Evolutionary conservation across 768 basidiomycete species (phyloP), one percentile per base, ranked within the genome.

Genomic region (Suillus variegatus): DNA sequence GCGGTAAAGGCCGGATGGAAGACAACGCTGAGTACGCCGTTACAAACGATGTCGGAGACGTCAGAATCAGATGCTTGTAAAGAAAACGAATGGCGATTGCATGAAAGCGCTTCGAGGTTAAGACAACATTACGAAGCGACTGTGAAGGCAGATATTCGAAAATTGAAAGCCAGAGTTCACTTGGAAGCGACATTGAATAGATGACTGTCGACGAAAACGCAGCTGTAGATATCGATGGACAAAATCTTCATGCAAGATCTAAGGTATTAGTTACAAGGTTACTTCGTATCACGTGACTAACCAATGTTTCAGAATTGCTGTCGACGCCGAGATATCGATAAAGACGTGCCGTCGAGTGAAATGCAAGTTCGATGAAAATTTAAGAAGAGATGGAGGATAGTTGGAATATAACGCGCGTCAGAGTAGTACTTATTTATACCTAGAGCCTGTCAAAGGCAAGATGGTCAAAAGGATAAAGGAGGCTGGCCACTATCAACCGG

Each of bases 91-190:
- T 46, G 1, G 70, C 77, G 44, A 77, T 75, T 0, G 69, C 63
- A 52, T 72, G 71, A 69, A 81, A 80, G 22, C 63, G 71, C 28
- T 63, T 76, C 70, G 64, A 76, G 0, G 77, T 66, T 62, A 73
- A 69, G 2, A 78, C 74, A 61, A 81, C 67, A 62, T 65, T 64
- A 43, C 75, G 71, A 57, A 81, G 68, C 68, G 79, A 77, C n/a
- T 43, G 49, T 0, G 77, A 71, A 0, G 65, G 56, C 40, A 81
- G 67, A 8, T 72, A 68, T 43, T 78, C 79, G 51, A 81, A 81
- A 38, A 81, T 75, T 61, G 67, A 66, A 68, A 80, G 69, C 80
- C 80, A 81, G 1, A 81, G 70, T 47, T 81, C 80, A 49, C 73
- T 75, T 2, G 80, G 80, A 38, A 81, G 65, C 18, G 22, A 40